Evolutionary conservation across 164 flowering plant species (phyloP).

Genomic region (Stephania japonica): DNA sequence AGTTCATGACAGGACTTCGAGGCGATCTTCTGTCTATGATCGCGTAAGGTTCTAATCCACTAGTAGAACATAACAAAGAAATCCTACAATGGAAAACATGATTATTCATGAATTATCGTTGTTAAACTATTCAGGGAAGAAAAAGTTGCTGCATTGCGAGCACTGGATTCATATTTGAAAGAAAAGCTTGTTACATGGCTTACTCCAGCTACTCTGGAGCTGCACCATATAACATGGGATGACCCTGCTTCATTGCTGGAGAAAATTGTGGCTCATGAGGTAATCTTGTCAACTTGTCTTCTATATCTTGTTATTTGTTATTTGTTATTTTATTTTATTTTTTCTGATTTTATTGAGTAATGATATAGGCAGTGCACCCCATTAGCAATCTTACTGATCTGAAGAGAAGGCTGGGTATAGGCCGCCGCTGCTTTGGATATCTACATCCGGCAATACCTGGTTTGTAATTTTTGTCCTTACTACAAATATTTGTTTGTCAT

Average conservation of each 20-base stretch:
- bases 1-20: conserved; percentile 61
- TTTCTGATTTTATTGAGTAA: conserved; percentile 7
- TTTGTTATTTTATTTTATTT: too few species aligned
- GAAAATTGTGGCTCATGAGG: conserved; percentile 93
- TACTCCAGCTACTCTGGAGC: conserved; percentile 91
- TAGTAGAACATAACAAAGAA: not conserved
- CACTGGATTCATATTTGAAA: conserved; percentile 72
- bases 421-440: conserved; percentile 96
- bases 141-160: conserved; percentile 67
- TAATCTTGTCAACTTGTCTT: conserved; percentile 14
- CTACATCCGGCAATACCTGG: conserved; percentile 92
- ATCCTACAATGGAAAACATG: too few species aligned
- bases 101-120: conserved; percentile 4
- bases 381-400: conserved; percentile 86
- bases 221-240: conserved; percentile 92
- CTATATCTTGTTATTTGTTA: not conserved
- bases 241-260: conserved; percentile 93
- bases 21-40: conserved; percentile 75
- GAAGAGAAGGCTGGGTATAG: conserved; percentile 87
- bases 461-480: conserved; percentile 25
- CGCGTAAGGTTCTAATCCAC: conserved; percentile 31
- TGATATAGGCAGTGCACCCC: conserved; percentile 87
- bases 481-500: not conserved
- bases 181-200: conserved; percentile 92
- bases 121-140: conserved; percentile 45